Evolutionary conservation across 2,329 filamentous ascomycete genomes (phyloP), one percentile per base, ranked within the genome.

Genomic region (Phialocephala subalpina): DNA sequence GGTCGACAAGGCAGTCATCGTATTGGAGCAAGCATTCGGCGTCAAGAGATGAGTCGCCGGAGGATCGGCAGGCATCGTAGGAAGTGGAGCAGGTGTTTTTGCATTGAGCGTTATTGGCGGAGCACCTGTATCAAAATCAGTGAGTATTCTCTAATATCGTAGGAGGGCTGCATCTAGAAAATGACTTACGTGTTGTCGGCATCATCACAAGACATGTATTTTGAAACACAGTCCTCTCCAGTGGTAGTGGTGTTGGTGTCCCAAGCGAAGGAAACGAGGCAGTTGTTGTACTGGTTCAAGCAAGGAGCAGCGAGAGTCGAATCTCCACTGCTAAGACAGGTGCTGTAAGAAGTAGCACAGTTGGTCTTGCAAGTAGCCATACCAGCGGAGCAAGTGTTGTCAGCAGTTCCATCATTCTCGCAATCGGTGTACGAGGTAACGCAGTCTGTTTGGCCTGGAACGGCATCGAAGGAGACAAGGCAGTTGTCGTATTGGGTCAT

Each of bases 211-310:
- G 58, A 33, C 27, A 67, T 56, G 20, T 67, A 67, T 27, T 67
- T 65, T 20, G 62, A 65, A 8, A 67, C 65, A 53, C 65, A 67
- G 33, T 67, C 65, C 29, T 63, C 29, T 8, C 59, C 59, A n/a
- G 22, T 40, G 20, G 33, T 49, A 2, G 60, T 62, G 52, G 60
- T 62, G 36, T 62, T 62, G 40, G 49, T 53, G 33, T 42, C 45
- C n/a, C 20, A 62, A 8, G 20, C 38, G 22, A 56, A 57, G 9
- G 53, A 57, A 18, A 29, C 60, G 16, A 62, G 60, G 22, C 60
- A 62, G 3, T 5, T 1, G 40, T 42, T 62, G 38, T 62, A 62
- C 53, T 62, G 60, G 20, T 33, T 62, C 49, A 57, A 49, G 27
- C 60, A 62, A 14, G 60, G 60, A 9, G 8, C 52, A 5, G 38